phyloP scores from a whole-genome alignment of 345 rosid genomes.

The Linum usitatissimum region DNA sequence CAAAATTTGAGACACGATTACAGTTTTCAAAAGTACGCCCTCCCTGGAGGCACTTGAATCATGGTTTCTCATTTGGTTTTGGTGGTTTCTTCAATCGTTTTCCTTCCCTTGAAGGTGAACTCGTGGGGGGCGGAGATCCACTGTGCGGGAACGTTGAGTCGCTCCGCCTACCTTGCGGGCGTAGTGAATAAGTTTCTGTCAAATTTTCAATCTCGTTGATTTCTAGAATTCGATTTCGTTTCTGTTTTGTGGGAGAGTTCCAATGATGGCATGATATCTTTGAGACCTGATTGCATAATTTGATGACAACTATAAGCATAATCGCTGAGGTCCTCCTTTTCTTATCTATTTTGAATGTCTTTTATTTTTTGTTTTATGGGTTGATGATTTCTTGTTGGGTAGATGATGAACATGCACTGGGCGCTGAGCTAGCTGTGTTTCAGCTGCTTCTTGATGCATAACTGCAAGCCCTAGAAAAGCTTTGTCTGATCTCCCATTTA shows the following conservation, averaged over 20 bases:
- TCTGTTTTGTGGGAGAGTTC: neutral
- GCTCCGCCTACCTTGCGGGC: conserved; percentile 28
- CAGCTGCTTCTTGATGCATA: conserved; percentile 29
- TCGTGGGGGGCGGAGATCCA: neutral
- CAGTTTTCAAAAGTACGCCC: too few species aligned
- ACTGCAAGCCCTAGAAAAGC: conserved; percentile 51
- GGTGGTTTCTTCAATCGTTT: neutral
- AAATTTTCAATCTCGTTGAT: conserved; percentile 3
- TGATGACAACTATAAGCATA: conserved; percentile 37
- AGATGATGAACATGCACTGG: conserved; percentile 60
- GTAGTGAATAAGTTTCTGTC: conserved; percentile 37
- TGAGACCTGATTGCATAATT: conserved; percentile 41
- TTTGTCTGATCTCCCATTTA: conserved; percentile 20
- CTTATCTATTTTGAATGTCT: neutral
- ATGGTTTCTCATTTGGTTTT: neutral
- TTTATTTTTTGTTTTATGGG: neutral
- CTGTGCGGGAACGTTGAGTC: conserved; percentile 45
- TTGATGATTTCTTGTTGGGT: neutral
- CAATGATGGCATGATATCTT: conserved; percentile 47
- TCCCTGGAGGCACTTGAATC: too few species aligned
- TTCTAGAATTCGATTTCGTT: neutral
- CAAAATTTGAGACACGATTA: too few species aligned
- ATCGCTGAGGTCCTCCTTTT: conserved; percentile 22
- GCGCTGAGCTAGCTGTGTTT: conserved; percentile 33
- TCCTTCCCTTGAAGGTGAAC: neutral